These are phyloP conservation scores for Lentinula lateritia DNA, from an alignment of 768 basidiomycete species.

Conservation along the genomic window DNA sequence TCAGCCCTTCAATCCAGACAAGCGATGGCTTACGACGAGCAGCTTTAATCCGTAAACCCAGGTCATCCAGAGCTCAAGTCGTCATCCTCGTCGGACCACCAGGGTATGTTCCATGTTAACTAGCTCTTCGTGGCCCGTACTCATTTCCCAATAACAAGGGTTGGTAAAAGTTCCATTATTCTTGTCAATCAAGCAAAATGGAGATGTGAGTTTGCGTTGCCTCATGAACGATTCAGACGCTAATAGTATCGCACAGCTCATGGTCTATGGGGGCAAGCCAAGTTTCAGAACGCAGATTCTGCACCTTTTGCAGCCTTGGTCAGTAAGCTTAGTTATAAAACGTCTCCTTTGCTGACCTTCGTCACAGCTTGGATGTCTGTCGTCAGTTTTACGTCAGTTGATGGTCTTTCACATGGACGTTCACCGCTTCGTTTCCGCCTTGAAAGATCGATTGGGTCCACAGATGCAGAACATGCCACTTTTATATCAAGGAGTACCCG, in stretches of 20 bases:
- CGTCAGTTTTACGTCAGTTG: slow-evolving; percentile 66
- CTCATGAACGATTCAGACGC: neutral
- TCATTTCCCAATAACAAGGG: slow-evolving; percentile 24
- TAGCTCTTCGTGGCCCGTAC: neutral
- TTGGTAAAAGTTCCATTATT: slow-evolving; percentile 74
- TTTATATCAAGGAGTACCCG: slow-evolving; percentile 66
- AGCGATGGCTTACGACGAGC: slow-evolving; percentile 40
- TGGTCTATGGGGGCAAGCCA: slow-evolving; percentile 74
- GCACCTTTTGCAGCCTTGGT: slow-evolving; percentile 68
- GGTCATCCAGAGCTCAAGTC: slow-evolving; percentile 47
- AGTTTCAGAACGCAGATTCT: slow-evolving; percentile 59
- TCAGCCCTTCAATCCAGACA: slow-evolving; percentile 27
- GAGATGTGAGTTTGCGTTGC: slow-evolving; percentile 40
- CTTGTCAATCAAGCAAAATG: slow-evolving; percentile 68
- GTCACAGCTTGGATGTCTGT: slow-evolving; percentile 57
- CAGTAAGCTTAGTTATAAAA: slow-evolving; percentile 12
- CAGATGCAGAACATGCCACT: slow-evolving; percentile 66
- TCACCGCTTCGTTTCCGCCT: slow-evolving; percentile 54
- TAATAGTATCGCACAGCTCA: slow-evolving; percentile 34
- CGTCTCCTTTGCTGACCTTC: neutral
- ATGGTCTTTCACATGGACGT: slow-evolving; percentile 72
- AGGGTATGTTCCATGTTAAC: slow-evolving; percentile 34
- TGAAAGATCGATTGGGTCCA: slow-evolving; percentile 60
- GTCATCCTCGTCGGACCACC: slow-evolving; percentile 61
- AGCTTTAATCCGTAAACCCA: slow-evolving; percentile 37